Evolutionary conservation across 768 basidiomycete genomes (phyloP), one percentile per base, ranked within the genome.

Genomic region (Mycena haematopus): DNA sequence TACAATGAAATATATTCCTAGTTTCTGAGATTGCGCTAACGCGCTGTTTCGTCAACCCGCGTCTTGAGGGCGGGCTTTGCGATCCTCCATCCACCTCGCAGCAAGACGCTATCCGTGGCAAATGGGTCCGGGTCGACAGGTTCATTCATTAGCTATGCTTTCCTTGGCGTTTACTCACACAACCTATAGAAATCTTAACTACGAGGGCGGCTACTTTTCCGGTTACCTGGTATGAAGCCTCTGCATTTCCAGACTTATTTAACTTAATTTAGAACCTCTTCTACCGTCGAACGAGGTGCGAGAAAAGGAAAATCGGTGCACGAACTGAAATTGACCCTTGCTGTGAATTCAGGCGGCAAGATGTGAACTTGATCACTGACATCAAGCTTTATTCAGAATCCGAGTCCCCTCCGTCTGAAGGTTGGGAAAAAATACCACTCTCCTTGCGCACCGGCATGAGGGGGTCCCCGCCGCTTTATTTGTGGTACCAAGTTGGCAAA

Each of bases 71-170:
- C 0, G 82, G 85, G 25, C 65, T 91, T 13, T 98, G 95, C 72
- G 75, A 76, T 0, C 95, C 95, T 0, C 73, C 80, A 1, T 84
- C 89, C 1, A 93, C 87, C 1, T 78, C 79, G 13, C 90, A 92
- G 70, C 75, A 89, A 51, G 91, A 95, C 71, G 87, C 89, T 6
- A 84, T 87, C 68, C 87, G 83, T 66, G 91, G 91, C 0, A 92
- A 89, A 68, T 99, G 96, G 96, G 93, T 96, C 2, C 86, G 91
- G 15, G 89, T 99, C 14, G 86, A 87, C 40, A 72, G 68, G 89
- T 79, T 60, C 29, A 36, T 89, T 78, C 22, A 69, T 77, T 54
- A 77, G 80, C 76, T 87, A 81, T 74, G 14, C 15, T 21, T 21
- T 38, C 92, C 70, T 87, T 93, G 65, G 71, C 21, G 85, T 74